A percentile compares a stretch with the other conserved stretches of the same genome.
These are phyloP conservation scores for Afroboletus lepidellus DNA, from an alignment of 1,284 basidiomycete genomes.

Conservation along the genomic window DNA sequence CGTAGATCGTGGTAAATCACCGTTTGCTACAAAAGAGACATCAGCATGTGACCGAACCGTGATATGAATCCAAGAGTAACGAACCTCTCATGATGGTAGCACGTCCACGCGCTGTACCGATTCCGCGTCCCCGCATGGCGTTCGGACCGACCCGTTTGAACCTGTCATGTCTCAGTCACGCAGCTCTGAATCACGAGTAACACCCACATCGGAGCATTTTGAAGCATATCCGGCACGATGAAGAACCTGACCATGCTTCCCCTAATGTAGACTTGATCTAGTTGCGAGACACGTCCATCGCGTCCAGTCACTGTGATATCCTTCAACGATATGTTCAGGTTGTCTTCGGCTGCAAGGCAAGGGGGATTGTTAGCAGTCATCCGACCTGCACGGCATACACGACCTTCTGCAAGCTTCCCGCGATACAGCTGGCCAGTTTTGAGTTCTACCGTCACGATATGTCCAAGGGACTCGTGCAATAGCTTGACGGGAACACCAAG, in stretches of 20 bases:
- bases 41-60: not conserved
- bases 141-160: conserved; percentile 99
- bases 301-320: conserved; percentile 98
- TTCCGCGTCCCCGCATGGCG: conserved; percentile 98
- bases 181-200: not conserved
- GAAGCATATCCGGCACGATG: conserved; percentile 99
- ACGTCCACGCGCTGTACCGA: conserved; percentile 95
- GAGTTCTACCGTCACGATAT: conserved; percentile 95
- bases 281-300: conserved; percentile 98
- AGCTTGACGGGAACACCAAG: conserved; percentile 92
- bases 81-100: conserved; percentile 93
- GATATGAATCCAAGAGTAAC: conserved; percentile 27
- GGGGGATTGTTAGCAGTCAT: conserved; percentile 24
- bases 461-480: conserved; percentile 91
- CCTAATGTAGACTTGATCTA: conserved; percentile 98
- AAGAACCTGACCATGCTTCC: conserved; percentile 98
- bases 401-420: conserved; percentile 94
- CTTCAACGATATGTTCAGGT: conserved; percentile 93
- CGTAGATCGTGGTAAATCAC: conserved; percentile 37
- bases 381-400: conserved; percentile 16
- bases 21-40: conserved; percentile 51
- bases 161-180: conserved; percentile 49
- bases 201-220: conserved; percentile 97
- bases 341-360: conserved; percentile 84
- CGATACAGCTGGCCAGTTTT: conserved; percentile 98